phyloP scores from a whole-genome alignment of 306 rosid species.

The Boehmeria nivea region DNA sequence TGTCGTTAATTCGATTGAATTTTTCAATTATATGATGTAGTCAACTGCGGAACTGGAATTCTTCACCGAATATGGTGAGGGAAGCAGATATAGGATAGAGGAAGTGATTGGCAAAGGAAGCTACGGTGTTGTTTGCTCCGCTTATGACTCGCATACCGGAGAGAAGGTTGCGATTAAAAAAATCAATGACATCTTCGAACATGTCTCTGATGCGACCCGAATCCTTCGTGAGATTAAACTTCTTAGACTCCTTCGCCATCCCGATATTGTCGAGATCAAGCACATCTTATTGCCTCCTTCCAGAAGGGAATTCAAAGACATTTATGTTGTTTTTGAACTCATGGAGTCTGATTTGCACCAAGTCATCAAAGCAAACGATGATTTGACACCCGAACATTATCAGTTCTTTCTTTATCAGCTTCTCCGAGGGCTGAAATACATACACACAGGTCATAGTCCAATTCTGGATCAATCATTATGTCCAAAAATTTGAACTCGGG shows the following conservation, averaged over 20 bases:
- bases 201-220: conserved; percentile 96
- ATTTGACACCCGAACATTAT: conserved; percentile 94
- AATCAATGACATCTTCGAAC: conserved; percentile 97
- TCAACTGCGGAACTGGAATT: conserved; percentile 83
- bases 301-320: conserved; percentile 98
- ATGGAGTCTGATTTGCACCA: conserved; percentile 99
- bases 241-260: conserved; percentile 90
- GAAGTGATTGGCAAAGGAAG: conserved; percentile 99
- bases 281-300: conserved; percentile 97
- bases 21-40: conserved; percentile 45
- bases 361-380: conserved; percentile 98
- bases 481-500: conserved; percentile 2
- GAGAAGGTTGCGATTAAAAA: conserved; percentile 97
- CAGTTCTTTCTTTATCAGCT: conserved; percentile 99
- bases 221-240: conserved; percentile 99
- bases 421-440: conserved; percentile 95
- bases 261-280: conserved; percentile 97
- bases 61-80: conserved; percentile 98
- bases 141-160: conserved; percentile 82
- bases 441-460: conserved; percentile 85
- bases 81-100: conserved; percentile 93
- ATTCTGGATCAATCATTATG: too few relatives aligned
- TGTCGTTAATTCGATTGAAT: conserved; percentile 19
- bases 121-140: conserved; percentile 98
- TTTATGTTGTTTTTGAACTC: conserved; percentile 95